phyloP scores from a whole-genome alignment of 2,329 filamentous ascomycete species.

The Calonectria hawksworthii region DNA sequence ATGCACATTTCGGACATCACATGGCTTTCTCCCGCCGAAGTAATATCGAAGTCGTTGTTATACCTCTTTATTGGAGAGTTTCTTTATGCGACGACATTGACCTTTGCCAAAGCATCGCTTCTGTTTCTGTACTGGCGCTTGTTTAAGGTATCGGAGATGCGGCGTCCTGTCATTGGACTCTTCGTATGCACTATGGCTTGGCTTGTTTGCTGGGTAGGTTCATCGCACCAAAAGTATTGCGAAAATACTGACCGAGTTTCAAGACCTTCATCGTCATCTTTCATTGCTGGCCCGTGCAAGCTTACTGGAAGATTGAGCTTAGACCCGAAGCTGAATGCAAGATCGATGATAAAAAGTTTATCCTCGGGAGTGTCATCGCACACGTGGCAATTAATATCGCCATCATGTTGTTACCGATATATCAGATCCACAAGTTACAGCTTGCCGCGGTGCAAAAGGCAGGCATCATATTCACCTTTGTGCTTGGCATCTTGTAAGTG shows the following conservation, averaged over 20 bases:
- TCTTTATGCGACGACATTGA: slow-evolving; percentile 47
- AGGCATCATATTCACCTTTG: slow-evolving; percentile 46
- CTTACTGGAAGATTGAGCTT: slow-evolving; percentile 31
- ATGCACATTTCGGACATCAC: slow-evolving; percentile 32
- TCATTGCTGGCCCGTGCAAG: slow-evolving; percentile 36
- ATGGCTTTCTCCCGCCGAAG: slow-evolving; percentile 13
- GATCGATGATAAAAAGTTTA: slow-evolving; percentile 49
- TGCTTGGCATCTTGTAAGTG: slow-evolving; percentile 49
- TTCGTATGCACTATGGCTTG: slow-evolving; percentile 44
- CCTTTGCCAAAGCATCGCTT: slow-evolving; percentile 48
- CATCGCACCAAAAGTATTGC: rapidly evolving
- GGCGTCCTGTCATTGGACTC: slow-evolving; percentile 41
- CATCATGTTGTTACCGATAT: slow-evolving; percentile 48
- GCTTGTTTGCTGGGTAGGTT: slow-evolving; percentile 45
- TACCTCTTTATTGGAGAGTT: slow-evolving; percentile 44
- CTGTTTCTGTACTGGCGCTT: slow-evolving; percentile 51
- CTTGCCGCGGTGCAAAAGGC: slow-evolving; percentile 45
- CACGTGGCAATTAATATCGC: slow-evolving; percentile 50
- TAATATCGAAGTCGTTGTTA: slow-evolving; percentile 12
- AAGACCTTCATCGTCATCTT: slow-evolving; percentile 37
- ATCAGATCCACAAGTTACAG: slow-evolving; percentile 49
- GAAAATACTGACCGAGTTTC: slow-evolving; percentile 31
- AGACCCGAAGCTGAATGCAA: slow-evolving; percentile 21
- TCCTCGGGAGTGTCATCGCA: slow-evolving; percentile 48
- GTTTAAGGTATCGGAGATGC: slow-evolving; percentile 46